phyloP scores from a whole-genome alignment of 148 eudicot genomes.

The Nepenthes gracilis region DNA sequence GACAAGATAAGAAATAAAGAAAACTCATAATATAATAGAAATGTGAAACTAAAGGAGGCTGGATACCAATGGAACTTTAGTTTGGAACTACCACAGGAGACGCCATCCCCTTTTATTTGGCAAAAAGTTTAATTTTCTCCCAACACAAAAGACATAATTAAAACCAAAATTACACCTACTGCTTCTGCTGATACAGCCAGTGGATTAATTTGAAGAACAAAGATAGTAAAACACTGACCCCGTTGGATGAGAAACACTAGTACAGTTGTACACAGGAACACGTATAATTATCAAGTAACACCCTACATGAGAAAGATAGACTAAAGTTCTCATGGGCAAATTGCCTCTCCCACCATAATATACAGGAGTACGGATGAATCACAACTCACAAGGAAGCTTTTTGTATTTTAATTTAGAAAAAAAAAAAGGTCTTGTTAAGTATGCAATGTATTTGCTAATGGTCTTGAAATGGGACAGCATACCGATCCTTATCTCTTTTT shows the following conservation, averaged over 20 bases:
- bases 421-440: background rate
- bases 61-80: background rate
- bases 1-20: background rate
- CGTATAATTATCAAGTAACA: no score
- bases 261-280: no score
- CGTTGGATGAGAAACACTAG: no score
- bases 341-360: no score
- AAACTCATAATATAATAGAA: background rate
- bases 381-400: background rate
- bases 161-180: no score
- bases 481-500: conserved; percentile 81
- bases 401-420: background rate
- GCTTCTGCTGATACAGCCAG: no score
- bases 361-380: no score
- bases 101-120: background rate
- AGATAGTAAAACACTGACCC: no score
- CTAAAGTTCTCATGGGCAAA: no score
- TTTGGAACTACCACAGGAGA: background rate
- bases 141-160: no score
- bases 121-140: background rate
- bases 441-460: background rate
- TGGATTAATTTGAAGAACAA: no score
- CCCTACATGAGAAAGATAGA: no score
- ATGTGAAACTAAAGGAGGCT: background rate
- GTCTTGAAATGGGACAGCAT: conserved; percentile 9